Percentiles rank a stretch among this genome's conserved stretches.
phyloP scores from a whole-genome alignment of 371 early-diverging fungal genomes.

The Actinomortierella ambigua region DNA sequence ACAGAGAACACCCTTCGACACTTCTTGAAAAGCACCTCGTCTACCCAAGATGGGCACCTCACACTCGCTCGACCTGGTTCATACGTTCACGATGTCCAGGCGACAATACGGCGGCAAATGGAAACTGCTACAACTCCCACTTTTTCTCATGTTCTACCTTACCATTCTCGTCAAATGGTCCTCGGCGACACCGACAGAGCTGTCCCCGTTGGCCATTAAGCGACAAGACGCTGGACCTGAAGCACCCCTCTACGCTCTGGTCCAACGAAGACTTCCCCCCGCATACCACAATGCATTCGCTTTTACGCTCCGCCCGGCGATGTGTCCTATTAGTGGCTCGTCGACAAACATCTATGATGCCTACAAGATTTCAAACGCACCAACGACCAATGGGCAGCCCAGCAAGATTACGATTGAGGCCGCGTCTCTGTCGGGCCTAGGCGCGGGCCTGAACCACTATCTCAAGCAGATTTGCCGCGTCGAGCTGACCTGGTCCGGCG shows the following conservation, averaged over 20 bases:
- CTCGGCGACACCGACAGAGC: no score
- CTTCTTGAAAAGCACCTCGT: no score
- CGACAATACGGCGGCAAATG: no score
- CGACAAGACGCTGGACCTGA: background rate
- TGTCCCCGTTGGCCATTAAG: background rate
- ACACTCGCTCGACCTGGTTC: no score
- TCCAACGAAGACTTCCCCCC: constrained; percentile 23
- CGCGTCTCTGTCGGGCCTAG: constrained; percentile 20
- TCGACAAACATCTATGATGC: constrained; percentile 34
- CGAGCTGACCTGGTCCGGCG: constrained; percentile 43
- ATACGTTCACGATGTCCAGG: no score
- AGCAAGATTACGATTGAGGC: constrained; percentile 19
- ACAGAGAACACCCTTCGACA: no score
- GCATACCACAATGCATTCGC: constrained; percentile 27
- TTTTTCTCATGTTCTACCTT: no score
- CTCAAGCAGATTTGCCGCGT: constrained; percentile 34
- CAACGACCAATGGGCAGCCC: background rate
- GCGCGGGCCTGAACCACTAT: constrained; percentile 43
- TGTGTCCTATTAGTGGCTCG: constrained; percentile 13
- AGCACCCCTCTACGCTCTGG: constrained; percentile 17
- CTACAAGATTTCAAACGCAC: constrained; percentile 20
- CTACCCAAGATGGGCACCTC: no score
- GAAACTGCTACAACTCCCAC: no score
- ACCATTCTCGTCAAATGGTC: no score
- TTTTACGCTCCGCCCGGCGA: constrained; percentile 14